Base-by-base conservation (phyloP, 768 basidiomycete genomes). In the Russula emetica region DNA sequence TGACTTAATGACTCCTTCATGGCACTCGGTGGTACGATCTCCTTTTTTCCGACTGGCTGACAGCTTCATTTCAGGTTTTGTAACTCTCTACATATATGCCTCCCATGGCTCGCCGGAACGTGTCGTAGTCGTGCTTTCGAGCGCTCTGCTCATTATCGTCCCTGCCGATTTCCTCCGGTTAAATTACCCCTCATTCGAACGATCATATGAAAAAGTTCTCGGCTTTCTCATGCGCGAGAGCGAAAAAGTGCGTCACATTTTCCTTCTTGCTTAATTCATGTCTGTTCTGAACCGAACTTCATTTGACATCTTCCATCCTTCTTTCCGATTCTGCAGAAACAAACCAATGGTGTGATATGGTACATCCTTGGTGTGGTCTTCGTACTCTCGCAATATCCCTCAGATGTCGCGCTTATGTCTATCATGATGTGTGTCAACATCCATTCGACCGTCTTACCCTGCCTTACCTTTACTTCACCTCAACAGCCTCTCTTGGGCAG, bases 181-280 rank as follows among this genome's bases (percentile, higher is more conserved):
- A 50, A 79, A 80, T 32, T 85, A 77, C 40, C 81, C 84, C 3
- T 68, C 76, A 0, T 88, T 95, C 69, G 91, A 83, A 60, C 78
- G 80, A 52, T 70, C 83, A 9, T 95, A 90, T 70, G 93, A 95
- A 72, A 76, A 78, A 20, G 75, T 75, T 44, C 74, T 93, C 5
- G 93, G 94, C 24, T 86, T 90, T 69, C 81, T 96, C 55, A 95
- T 96, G 94, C 83, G 94, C 11, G 92, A 95, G 66, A 85, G 84
- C 66, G 94, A 95, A 78, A 86, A 84, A 77, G 88, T 88, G 68
- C 58, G 78, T 67, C 58, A 61, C 45, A 20, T 40, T 6, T 3
- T 9, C 36, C 22, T n/a, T n/a, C 16, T 32, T 28, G 42, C 49
- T 50, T 47, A 55, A 20, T 7, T 16, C n/a, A n/a, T 11, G 13